Evolutionary conservation across 345 rosid species (phyloP).

Genomic region (Reutealis trisperma): DNA sequence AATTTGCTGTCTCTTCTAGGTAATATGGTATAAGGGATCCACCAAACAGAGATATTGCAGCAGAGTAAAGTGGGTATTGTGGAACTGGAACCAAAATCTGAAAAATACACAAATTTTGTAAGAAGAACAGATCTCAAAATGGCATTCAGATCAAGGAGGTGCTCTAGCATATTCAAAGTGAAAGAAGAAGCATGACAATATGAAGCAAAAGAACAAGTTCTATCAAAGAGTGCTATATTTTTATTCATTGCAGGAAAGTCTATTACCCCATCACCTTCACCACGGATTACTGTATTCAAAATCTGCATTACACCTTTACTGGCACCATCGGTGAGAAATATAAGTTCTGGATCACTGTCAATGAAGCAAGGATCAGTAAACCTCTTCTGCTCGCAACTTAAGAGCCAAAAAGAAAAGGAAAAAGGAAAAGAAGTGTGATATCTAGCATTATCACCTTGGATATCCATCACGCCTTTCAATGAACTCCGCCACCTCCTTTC

Average conservation of each 20-base stretch:
- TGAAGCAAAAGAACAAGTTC: not conserved
- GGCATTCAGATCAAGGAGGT: conserved; percentile 11
- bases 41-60: conserved; percentile 79
- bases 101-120: conserved; percentile 15
- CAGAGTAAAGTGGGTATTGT: conserved; percentile 98
- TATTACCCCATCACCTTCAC: conserved; percentile 85
- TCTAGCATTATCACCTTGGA: conserved; percentile 69
- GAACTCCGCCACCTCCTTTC: conserved; percentile 96
- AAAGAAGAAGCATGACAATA: not conserved
- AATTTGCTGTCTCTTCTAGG: conserved; percentile 91
- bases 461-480: conserved; percentile 91
- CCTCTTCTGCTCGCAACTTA: conserved; percentile 27
- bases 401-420: not conserved
- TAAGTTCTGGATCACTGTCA: conserved; percentile 91
- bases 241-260: conserved; percentile 14
- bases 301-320: conserved; percentile 99
- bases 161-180: conserved; percentile 1
- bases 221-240: not conserved
- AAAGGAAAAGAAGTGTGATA: conserved; percentile 6
- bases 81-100: conserved; percentile 97
- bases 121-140: conserved; percentile 7
- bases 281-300: conserved; percentile 81
- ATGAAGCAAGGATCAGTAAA: conserved; percentile 28
- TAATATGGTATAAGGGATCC: conserved; percentile 95
- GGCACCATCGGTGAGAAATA: conserved; percentile 97